Base-by-base conservation (phyloP, 345 rosid species). In the Boechera retrofracta region DNA sequence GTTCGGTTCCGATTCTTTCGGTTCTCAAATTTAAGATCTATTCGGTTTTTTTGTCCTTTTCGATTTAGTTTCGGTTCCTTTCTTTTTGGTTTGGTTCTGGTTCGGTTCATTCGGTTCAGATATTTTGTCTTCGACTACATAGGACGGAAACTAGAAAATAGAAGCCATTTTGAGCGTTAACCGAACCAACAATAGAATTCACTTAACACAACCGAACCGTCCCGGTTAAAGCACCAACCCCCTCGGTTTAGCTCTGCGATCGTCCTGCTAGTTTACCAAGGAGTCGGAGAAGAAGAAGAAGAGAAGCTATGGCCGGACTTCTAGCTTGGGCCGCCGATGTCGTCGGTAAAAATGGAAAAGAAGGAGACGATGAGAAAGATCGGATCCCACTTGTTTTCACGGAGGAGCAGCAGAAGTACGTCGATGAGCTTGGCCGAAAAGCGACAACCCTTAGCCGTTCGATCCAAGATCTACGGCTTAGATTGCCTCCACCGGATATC, bases 281-380 rank as follows among this genome's bases (percentile, higher is more conserved):
- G 42, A 62, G 33, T 33, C 47, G 65, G 1, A 15, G 54, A 38
- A 16, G 68, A 52, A 47, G 62, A 51, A 18, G 70, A 64, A 55
- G 57, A 33, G 54, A 11, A 44, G 42, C 31, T 21, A 94, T 91
- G 97, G 94, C 96, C 75, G 97, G 97, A 60, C 81, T 91, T 59
- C 81, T 94, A 32, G 94, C 93, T 13, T 94, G 98, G 97, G 98
- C 98, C 44, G 97, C 98, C 33, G 97, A 94, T 53, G 96, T 91
- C 13, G 98, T 94, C 3, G 91, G 89, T 6, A 91, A 84, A 55
- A 92, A 89, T 47, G 87, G 88, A 35, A 80, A 75, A 49, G 87
- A 84, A 3, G 83, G 66, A 29, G 75, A 71, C 66, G 81, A 77
- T 12, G 81, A 77, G 48, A 59, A 72, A 28, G 72, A 72, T 69